Conservation (phyloP, 2,329 filamentous ascomycete genomes). For the Apiospora rasikravindrae region DNA sequence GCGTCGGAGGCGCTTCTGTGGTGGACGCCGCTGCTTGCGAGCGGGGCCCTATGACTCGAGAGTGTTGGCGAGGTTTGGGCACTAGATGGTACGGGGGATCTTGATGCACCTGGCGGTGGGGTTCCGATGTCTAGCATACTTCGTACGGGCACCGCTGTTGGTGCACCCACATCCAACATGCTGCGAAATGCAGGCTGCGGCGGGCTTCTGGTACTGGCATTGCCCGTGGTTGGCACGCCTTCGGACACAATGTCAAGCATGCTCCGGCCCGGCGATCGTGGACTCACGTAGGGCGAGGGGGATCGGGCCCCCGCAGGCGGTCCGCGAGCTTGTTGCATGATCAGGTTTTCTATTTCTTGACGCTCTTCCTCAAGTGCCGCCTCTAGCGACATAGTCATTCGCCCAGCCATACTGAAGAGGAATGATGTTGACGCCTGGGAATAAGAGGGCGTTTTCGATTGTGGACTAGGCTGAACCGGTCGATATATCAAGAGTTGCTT, state of each 20-base stretch:
- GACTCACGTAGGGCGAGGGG: conserved; percentile 59
- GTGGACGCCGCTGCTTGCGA: conserved; percentile 40
- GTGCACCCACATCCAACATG: conserved; percentile 65
- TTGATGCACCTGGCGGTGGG: conserved; percentile 32
- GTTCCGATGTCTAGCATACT: conserved; percentile 59
- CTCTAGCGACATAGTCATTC: conserved; percentile 40
- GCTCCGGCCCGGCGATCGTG: conserved; percentile 71
- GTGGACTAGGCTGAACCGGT: background rate
- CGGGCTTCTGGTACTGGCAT: conserved; percentile 40
- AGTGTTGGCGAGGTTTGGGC: conserved; percentile 54
- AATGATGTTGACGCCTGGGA: background rate
- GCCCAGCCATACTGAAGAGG: conserved; percentile 35
- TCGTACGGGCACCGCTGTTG: conserved; percentile 47
- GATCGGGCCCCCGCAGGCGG: conserved; percentile 44
- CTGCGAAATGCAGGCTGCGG: conserved; percentile 64
- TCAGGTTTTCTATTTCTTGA: conserved; percentile 39
- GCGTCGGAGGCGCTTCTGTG: conserved; percentile 63
- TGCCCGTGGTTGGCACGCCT: conserved; percentile 28
- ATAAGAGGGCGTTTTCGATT: background rate
- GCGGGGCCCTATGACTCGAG: conserved; percentile 40
- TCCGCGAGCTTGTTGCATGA: conserved; percentile 34
- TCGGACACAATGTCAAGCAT: conserved; percentile 66
- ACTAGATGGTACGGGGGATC: conserved; percentile 43
- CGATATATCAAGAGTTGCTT: background rate
- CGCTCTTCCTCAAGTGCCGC: conserved; percentile 41